phyloP scores from a whole-genome alignment of 345 rosid species.

The Nephelium lappaceum region DNA sequence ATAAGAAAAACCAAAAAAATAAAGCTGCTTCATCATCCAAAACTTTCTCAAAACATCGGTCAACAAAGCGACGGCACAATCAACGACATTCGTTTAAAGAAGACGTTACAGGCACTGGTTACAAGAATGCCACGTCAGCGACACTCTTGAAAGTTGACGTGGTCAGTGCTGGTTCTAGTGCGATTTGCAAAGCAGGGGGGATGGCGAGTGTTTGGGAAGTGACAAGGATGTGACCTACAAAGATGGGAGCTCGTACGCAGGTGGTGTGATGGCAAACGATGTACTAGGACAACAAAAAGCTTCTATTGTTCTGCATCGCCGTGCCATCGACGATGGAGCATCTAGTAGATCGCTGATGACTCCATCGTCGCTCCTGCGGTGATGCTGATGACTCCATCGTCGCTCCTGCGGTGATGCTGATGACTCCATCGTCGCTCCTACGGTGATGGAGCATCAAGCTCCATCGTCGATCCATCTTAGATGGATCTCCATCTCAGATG shows the following conservation, averaged over 20 bases:
- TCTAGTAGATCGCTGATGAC: no score
- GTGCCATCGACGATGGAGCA: no score
- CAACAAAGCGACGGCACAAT: constrained; percentile 42
- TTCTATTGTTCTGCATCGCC: no score
- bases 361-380: no score
- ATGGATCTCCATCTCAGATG: no score
- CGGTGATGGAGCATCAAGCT: no score
- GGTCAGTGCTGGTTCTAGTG: constrained; percentile 39
- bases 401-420: no score
- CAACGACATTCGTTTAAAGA: constrained; percentile 44
- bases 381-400: no score
- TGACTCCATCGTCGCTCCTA: no score
- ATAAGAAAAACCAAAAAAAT: no score
- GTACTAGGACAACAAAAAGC: no score
- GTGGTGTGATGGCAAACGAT: constrained; percentile 12
- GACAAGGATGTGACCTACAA: constrained; percentile 32
- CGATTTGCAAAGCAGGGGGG: constrained; percentile 34
- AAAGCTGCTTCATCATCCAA: constrained; percentile 13
- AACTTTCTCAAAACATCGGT: constrained; percentile 37
- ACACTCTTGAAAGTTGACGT: constrained; percentile 48
- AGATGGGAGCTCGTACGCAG: constrained; percentile 35
- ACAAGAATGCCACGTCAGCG: constrained; percentile 37
- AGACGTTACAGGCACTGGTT: constrained; percentile 41
- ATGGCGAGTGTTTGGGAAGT: constrained; percentile 28
- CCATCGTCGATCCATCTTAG: no score